Evolutionary conservation across 148 eudicot species (phyloP), one percentile per base, ranked within the genome.

Genomic region (Rhododendron kiyosumense): DNA sequence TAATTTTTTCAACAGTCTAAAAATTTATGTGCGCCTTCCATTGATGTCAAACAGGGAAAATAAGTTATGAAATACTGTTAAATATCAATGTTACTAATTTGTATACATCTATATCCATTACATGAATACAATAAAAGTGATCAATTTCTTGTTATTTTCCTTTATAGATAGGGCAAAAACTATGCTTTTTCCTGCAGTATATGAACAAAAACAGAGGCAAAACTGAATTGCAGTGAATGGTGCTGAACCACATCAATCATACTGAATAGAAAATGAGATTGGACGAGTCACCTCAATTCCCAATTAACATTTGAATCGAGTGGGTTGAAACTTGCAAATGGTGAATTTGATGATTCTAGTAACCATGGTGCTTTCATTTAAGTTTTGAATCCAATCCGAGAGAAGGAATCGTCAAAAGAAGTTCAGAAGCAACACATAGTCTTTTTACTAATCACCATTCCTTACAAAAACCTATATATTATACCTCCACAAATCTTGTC

Each of bases 401-500:
- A 71, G 11, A 48, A 26, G n/a, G 45, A 36, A 34, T 9, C 9
- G 3, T 0, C 8, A 32, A 59, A 2, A 59, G 52, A 32, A 20
- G 69, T 54, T 20, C 69, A 81, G 20, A 79, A 46, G 12, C 46
- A 79, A n/a, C 57, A 46, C 15, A 17, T 10, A 26, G 32, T 24
- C 2, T n/a, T 78, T 46, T 45, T 10, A n/a, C 17, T 4, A 4
- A 67, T 78, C 26, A 48, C 24, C 26, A 41, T 18, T 38, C 46
- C 12, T 26, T 2, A 26, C 28, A n/a, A 45, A 79, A n/a, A 30
- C 43, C 45, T 45, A 13, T 65, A 9, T 26, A 45, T 28, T 17
- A 52, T 83, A 87, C 88, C 86, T 87, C 83, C 86, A 65, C 30
- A 48, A 49, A 77, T 83, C 57, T 48, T 49, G 73, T 36, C 54